Evolutionary conservation across 805 yeast genomes (phyloP), one percentile per base, ranked within the genome.

Genomic region (Candida pseudofarinosa): DNA sequence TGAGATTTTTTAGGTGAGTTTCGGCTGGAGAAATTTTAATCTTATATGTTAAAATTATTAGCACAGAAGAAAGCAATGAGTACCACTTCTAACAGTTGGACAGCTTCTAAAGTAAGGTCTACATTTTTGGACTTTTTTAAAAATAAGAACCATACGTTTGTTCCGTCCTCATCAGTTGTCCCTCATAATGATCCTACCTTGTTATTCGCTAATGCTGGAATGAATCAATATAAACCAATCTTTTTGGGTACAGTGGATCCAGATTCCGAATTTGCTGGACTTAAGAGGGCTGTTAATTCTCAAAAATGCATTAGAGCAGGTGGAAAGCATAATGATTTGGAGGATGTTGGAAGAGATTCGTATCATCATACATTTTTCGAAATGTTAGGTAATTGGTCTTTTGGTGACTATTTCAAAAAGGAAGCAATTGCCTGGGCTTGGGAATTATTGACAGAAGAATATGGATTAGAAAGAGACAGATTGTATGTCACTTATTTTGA

Each of bases 301-400:
- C 99, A 93, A 62, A 93, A 93, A 67, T 93, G 98, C 78, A 91
- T 93, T 58, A 83, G 99, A 73, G 99, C 99, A 26, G 99, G 99
- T 67, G 99, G 99, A 65, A 93, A 93, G 69, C 99, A 93, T 69
- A 85, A 85, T 55, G 99, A 93, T 71, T 79, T 93, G 61, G 99
- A 93, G 63, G 99, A 93, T 67, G 99, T 93, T 38, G 99, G 99
- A 50, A 82, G 85, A 59, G 99, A 93, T 68, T 88, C 96, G 41
- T 93, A 93, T 62, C 99, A 93, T 65, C 99, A 93, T 67, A 93
- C 99, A 14, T 95, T 95, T 62, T 93, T 93, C 56, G 99, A 93
- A 72, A 93, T 93, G 99, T 79, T 93, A 69, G 99, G 99, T 59
- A 93, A 93, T 76, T 93, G 99, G 99, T 93, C 99, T 4, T 93